phyloP scores from a whole-genome alignment of 75 land plant species.

The Larix kaempferi region DNA sequence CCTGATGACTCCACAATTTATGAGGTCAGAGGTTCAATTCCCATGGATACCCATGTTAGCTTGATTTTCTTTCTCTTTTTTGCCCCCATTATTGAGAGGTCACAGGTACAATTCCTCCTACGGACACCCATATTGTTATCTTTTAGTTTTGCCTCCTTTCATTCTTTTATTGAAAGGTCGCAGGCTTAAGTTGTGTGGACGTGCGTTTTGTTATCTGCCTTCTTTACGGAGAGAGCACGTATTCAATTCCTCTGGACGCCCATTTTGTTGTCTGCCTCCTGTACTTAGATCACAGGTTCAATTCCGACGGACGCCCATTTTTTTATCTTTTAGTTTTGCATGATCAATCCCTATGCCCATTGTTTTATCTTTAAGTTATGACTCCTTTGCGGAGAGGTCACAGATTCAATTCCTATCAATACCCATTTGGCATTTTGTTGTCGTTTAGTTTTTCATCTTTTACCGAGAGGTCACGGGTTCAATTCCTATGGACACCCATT shows the following conservation, averaged over 20 bases:
- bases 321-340: neutral
- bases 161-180: neutral
- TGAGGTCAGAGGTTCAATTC: slow-evolving; percentile 1
- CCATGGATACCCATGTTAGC: neutral
- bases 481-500: neutral
- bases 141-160: neutral
- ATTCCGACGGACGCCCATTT: neutral
- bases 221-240: too few relatives aligned
- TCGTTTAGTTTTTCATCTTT: neutral
- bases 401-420: neutral
- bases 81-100: neutral
- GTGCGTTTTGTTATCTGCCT: neutral
- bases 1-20: slow-evolving; percentile 9
- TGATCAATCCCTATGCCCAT: neutral
- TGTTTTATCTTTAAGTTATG: neutral
- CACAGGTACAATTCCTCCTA: neutral
- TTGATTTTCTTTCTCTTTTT: neutral
- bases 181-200: neutral
- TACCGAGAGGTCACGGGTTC: neutral
- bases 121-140: neutral
- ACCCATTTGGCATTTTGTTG: neutral
- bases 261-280: neutral
- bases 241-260: neutral
- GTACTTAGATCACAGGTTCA: neutral
- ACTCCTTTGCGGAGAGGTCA: neutral